Evolutionary conservation across 805 yeast species (phyloP), one percentile per base, ranked within the genome.

Genomic region (Teunomyces pallodes): DNA sequence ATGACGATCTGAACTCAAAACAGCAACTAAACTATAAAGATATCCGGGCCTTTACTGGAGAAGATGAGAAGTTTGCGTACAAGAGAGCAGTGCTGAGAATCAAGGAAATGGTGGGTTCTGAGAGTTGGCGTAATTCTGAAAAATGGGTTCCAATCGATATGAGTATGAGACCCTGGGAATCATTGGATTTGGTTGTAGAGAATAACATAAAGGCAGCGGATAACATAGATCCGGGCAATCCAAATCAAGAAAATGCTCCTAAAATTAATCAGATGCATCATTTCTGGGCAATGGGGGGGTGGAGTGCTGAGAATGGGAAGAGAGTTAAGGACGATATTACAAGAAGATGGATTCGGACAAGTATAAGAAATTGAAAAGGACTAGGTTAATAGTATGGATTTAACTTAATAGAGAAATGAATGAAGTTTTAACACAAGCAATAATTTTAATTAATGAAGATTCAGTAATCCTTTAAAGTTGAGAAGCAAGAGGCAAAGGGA

Each of bases 61-160:
- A 86, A 56, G 91, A 85, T 63, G 91, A 86, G 59, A 76, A 76
- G 65, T 85, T 85, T 65, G 90, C 91, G 3, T 85, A 77, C 57
- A 81, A 80, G 52, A 66, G 91, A 54, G 90, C 91, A 0, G 83
- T 84, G 1, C 81, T 84, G 56, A 67, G 91, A 53, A 73, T 86
- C 32, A 72, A 73, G 45, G 86, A 81, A 54, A 81, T 81, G 84
- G 75, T 80, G 3, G 72, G 76, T 1, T 76, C 82, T 0, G 67
- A 64, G 31, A 46, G 59, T 28, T 85, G 88, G 86, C 74, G 86
- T 52, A 45, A 39, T 10, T 46, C 55, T 4, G 65, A 64, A 14
- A 62, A 73, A 47, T 84, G 89, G 90, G 66, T 73, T 2, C 88
- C 87, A 5, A 61, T 80, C 1, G 77, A 78, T 42, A 54, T 55